Evolutionary conservation across 805 yeast species (phyloP), one percentile per base, ranked within the genome.

Genomic region (Saccharomyces paradoxus): DNA sequence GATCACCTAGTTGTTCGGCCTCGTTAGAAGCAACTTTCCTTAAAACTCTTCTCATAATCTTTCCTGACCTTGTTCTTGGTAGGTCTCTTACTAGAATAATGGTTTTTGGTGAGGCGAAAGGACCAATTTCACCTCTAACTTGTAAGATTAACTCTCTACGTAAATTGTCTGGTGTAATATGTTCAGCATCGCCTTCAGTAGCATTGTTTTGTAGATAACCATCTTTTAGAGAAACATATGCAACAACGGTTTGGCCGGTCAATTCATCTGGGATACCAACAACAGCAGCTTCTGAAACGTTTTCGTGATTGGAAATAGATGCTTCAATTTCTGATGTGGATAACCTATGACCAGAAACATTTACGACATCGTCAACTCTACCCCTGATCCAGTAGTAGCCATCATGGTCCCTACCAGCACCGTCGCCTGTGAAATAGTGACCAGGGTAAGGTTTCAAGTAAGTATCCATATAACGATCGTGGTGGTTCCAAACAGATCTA

Each of bases 341-440:
- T 62, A 90, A 79, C 71, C 97, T 83, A 75, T 90, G 97, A 59
- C 97, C 97, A 52, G 92, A 84, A 46, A 90, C 97, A 68, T 90
- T 90, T 62, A 90, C 97, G 56, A 90, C 97, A 65, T 90, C 97
- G 71, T 90, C 97, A 60, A 91, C 96, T 72, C 97, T 85, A 64
- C 97, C 97, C 70, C 89, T 81, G 70, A 90, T 90, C 96, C 97
- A 90, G 77, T 82, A 88, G 78, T 82, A 90, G 46, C 97, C 97
- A 67, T 91, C 97, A 59, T 80, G 81, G 70, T 90, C 97, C 68
- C 96, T 82, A 37, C 94, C 97, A 53, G 96, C 97, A 73, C 97
- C 97, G 70, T 90, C 97, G 62, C 97, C 97, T 7, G 96, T 86
- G 78, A 90, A 90, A 77, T 89, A 90, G 75, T 79, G 82, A 53